phyloP scores from a whole-genome alignment of 1,139 yeast genomes.

The Pichia sp. region DNA sequence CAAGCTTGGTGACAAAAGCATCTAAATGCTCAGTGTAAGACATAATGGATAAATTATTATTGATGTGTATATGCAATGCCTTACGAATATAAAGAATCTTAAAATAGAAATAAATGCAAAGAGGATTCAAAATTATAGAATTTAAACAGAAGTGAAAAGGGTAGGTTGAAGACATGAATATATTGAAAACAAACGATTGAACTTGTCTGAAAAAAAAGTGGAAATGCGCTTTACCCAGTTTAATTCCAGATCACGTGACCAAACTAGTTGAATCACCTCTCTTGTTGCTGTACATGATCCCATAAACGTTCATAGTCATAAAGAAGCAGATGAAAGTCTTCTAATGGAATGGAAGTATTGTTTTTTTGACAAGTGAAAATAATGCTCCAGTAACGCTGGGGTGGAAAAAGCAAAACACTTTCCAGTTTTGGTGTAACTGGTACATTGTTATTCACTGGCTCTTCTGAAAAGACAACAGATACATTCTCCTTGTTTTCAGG shows the following conservation, averaged over 20 bases:
- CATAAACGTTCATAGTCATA: conserved; percentile 11
- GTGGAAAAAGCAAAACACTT: conserved; percentile 1
- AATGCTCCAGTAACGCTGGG: conserved; percentile 7
- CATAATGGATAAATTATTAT: neutral
- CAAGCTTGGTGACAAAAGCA: conserved; percentile 53
- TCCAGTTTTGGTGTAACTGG: neutral
- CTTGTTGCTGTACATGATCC: neutral
- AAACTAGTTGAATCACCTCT: no score
- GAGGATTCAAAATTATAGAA: neutral
- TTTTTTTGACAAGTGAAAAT: neutral
- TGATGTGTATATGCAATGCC: neutral
- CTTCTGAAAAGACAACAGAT: neutral
- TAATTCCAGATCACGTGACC: conserved; percentile 25
- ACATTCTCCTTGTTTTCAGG: neutral
- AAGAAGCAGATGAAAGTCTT: conserved; percentile 9
- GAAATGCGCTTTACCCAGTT: conserved; percentile 20
- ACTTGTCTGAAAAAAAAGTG: conserved; percentile 16
- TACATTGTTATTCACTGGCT: neutral
- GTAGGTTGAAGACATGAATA: neutral
- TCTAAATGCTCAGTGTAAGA: conserved; percentile 44
- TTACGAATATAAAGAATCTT: neutral
- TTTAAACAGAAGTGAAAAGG: no score
- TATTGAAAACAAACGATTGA: neutral
- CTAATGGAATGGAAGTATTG: neutral
- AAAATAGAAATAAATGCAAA: neutral